These are phyloP conservation scores for Ceratocystis cubensis DNA, from an alignment of 2,329 filamentous ascomycete genomes.

Conservation along the genomic window DNA sequence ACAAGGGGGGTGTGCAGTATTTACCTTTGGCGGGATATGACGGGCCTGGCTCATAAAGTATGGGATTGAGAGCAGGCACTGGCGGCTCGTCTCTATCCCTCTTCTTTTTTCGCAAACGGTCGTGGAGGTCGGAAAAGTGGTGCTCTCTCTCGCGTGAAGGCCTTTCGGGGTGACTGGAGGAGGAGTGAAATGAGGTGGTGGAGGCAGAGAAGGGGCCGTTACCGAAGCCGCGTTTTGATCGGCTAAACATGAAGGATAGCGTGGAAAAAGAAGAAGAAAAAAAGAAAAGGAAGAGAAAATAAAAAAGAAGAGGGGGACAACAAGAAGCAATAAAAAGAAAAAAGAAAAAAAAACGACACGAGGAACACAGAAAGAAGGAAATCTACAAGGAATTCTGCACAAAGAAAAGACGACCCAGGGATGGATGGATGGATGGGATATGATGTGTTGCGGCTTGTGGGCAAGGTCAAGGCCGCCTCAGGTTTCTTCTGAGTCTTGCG, in stretches of 20 bases:
- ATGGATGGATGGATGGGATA: constrained; percentile 3
- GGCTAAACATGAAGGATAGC: constrained; percentile 13
- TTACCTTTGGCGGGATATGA: constrained; percentile 15
- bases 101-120: constrained; percentile 12
- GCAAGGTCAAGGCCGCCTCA: not conserved
- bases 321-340: constrained; percentile 5
- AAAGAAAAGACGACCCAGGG: constrained; percentile 1
- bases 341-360: not conserved
- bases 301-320: not conserved
- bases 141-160: constrained; percentile 6
- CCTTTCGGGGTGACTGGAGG: constrained; percentile 5
- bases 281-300: not conserved
- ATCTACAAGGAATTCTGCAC: constrained; percentile 1
- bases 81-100: constrained; percentile 9
- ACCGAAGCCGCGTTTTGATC: constrained; percentile 13
- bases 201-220: constrained; percentile 16
- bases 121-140: constrained; percentile 11
- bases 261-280: not conserved
- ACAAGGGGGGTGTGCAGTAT: not conserved
- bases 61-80: constrained; percentile 11
- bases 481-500: not conserved
- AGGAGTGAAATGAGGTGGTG: constrained; percentile 10
- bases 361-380: not conserved
- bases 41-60: constrained; percentile 15
- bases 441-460: not conserved